Base-by-base conservation (phyloP, 257 asterid species). In the Primulina huaijiensis region DNA sequence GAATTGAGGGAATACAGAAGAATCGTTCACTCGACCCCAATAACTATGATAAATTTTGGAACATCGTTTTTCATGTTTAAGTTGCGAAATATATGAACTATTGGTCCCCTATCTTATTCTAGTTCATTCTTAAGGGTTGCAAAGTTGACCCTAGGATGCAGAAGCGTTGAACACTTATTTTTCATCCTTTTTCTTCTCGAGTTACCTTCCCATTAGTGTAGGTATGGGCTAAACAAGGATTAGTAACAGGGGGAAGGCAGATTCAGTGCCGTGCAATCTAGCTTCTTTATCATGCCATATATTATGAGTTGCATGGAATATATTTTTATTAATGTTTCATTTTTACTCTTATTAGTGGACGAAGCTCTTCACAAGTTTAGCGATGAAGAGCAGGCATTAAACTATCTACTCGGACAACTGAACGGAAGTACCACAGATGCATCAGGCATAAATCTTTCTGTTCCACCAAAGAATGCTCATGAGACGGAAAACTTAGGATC, bases 291-390 rank as follows among this genome's bases (percentile, higher is more conserved):
- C 27, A 30, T 11, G 27, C 50, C 35, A 40, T 34, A 64, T 10
- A 38, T 65, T 25, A 38, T 65, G 12, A 6, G 21, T 17, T 25
- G 29, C 29, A 4, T 10, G 34, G 23, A 40, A 23, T 8, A 29
- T 56, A 4, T 27, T 34, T 63, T 64, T 21, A 11, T 52, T 16
- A 33, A 30, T 72, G 6, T 29, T 20, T 17, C 20, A 29, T 52
- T 43, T 35, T 68, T 59, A 30, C 46, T 69, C 70, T 70, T 82
- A 92, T 70, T 82, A 92, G 98, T 70, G 71, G 90, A 74, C 31
- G 68, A 82, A 69, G 95, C 89, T 55, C 78, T 92, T 75, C 76
- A 52, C 57, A 66, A 3, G 70, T 82, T 84, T 70, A 87, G 89
- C 71, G 60, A 74, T 21, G 68, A 80, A 71, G 94, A 81, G 43